Evolutionary conservation across 495 filamentous ascomycete genomes (phyloP).

Genomic region (Penicillium fimorum): DNA sequence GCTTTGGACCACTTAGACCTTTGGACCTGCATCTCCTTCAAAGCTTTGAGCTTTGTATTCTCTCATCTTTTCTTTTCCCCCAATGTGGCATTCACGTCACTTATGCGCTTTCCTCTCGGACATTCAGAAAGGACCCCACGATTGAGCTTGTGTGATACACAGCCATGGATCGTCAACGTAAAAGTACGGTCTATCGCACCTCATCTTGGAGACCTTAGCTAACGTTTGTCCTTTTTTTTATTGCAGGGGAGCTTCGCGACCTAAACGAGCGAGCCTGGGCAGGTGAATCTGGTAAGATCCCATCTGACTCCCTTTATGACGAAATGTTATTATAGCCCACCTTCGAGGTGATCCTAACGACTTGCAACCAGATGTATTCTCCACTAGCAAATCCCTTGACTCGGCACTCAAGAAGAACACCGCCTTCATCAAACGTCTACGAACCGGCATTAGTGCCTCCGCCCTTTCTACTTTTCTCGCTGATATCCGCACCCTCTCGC

Average conservation of each 20-base stretch:
- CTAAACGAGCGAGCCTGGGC: constrained; percentile 86
- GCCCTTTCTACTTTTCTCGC: constrained; percentile 80
- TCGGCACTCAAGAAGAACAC: constrained; percentile 99
- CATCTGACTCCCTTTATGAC: constrained; percentile 1
- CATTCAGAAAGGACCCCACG: constrained; percentile 40
- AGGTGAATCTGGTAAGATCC: constrained; percentile 71
- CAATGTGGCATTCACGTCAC: constrained; percentile 49
- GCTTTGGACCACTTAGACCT: constrained; percentile 22
- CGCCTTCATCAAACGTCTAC: constrained; percentile 94
- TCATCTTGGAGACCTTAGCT: constrained; percentile 11
- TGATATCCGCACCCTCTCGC: constrained; percentile 86
- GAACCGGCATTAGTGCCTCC: constrained; percentile 79
- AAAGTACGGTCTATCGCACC: constrained; percentile 56
- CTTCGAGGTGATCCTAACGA: background rate
- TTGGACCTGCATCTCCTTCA: background rate
- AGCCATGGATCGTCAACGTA: constrained; percentile 78
- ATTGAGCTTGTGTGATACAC: constrained; percentile 21
- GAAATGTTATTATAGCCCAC: constrained; percentile 8
- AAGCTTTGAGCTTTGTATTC: background rate
- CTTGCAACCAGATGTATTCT: constrained; percentile 65
- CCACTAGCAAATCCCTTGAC: constrained; percentile 77
- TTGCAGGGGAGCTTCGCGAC: constrained; percentile 79
- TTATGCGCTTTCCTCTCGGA: constrained; percentile 40
- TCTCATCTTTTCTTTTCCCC: constrained; percentile 9
- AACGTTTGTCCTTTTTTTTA: constrained; percentile 10